phyloP scores from a whole-genome alignment of 73 alveolate species.

The Paramecium biaurelia region DNA sequence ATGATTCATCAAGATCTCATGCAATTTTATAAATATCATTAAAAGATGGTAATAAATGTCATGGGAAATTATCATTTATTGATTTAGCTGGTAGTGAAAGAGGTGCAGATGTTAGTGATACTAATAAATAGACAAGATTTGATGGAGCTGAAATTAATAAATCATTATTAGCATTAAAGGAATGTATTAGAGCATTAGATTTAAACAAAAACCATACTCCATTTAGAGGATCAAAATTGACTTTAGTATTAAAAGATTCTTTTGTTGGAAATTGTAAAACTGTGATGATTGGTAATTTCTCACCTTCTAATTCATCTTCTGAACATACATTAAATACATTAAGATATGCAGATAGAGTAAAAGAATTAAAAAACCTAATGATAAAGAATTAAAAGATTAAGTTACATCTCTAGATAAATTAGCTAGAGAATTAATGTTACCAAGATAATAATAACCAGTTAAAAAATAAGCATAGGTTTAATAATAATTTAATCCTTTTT shows the following conservation, averaged over 20 bases:
- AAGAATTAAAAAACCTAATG: conserved; percentile 95
- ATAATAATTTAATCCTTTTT: conserved; percentile 40
- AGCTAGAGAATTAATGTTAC: conserved; percentile 71
- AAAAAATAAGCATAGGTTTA: background rate
- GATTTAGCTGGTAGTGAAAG: conserved; percentile 99
- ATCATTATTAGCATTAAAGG: conserved; percentile 99
- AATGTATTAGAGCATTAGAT: conserved; percentile 99
- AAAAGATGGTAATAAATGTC: conserved; percentile 47
- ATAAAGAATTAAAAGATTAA: conserved; percentile 61
- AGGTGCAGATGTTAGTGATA: conserved; percentile 99
- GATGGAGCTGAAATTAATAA: conserved; percentile 99
- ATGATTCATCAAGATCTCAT: conserved; percentile 74
- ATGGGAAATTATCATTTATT: conserved; percentile 78
- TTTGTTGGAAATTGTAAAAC: conserved; percentile 99
- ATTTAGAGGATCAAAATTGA: conserved; percentile 99
- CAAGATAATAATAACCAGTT: conserved; percentile 63
- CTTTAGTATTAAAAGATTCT: conserved; percentile 96
- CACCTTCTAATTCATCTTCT: conserved; percentile 95
- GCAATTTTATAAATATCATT: conserved; percentile 63
- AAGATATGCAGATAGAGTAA: conserved; percentile 99
- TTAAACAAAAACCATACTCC: conserved; percentile 98
- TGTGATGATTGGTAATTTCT: conserved; percentile 98
- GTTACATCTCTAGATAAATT: conserved; percentile 60
- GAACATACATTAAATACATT: conserved; percentile 99
- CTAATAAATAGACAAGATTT: conserved; percentile 94